Evolutionary conservation across 2,329 filamentous ascomycete species (phyloP).

Genomic region (Exophiala lecanii-corni): DNA sequence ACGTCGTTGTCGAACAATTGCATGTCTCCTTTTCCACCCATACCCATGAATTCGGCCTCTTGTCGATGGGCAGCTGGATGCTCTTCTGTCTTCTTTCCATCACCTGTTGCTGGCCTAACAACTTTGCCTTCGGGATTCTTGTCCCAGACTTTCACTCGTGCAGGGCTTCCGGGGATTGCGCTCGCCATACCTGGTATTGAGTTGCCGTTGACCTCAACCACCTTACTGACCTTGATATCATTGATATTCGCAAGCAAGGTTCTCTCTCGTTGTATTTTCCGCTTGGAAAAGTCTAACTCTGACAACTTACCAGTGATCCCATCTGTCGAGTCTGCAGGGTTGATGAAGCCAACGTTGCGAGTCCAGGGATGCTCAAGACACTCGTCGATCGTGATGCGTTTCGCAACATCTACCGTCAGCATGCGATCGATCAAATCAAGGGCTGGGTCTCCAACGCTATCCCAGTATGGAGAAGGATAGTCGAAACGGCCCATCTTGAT

Average conservation of each 20-base stretch:
- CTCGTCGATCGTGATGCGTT: conserved; percentile 81
- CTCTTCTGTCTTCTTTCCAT: conserved; percentile 44
- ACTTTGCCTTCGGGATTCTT: conserved; percentile 59
- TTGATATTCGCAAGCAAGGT: conserved; percentile 82
- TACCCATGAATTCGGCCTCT: conserved; percentile 71
- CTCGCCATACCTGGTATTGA: conserved; percentile 9
- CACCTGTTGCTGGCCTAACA: conserved; percentile 26
- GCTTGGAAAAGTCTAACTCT: conserved; percentile 74
- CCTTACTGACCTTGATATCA: conserved; percentile 59
- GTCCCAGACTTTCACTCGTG: conserved; percentile 66
- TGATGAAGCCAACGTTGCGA: conserved; percentile 45
- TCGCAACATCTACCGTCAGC: conserved; percentile 80
- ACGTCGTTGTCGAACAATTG: conserved; percentile 65
- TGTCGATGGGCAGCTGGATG: conserved; percentile 64
- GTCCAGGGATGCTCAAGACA: conserved; percentile 92
- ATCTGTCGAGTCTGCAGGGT: conserved; percentile 79
- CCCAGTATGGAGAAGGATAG: conserved; percentile 96
- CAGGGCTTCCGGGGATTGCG: conserved; percentile 19
- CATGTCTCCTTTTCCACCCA: conserved; percentile 84
- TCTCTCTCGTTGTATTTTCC: conserved; percentile 74
- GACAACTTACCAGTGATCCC: conserved; percentile 84
- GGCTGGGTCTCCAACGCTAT: conserved; percentile 77
- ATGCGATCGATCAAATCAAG: conserved; percentile 92
- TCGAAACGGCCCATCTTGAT: conserved; percentile 86
- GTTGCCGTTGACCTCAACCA: conserved; percentile 42